These are phyloP conservation scores for Laburnicola sp. DNA, from an alignment of 2,329 filamentous ascomycete species.

Conservation along the genomic window DNA sequence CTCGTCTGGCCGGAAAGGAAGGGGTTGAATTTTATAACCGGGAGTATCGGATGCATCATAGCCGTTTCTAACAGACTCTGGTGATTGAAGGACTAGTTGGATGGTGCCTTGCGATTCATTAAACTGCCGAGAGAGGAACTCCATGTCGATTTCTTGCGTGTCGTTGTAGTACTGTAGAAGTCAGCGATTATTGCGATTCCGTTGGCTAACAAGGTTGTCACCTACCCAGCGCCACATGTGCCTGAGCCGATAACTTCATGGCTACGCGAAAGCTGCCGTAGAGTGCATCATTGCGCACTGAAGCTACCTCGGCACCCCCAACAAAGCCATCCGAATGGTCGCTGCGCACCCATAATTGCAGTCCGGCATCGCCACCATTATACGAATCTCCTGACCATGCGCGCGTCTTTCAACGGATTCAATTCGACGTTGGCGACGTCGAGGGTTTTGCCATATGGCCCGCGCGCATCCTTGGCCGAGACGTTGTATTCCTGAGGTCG, in stretches of 20 bases:
- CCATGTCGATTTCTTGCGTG: conserved; percentile 79
- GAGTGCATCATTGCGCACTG: conserved; percentile 62
- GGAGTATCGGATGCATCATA: conserved; percentile 65
- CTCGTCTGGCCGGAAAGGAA: conserved; percentile 67
- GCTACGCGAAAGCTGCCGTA: conserved; percentile 71
- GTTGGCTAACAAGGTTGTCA: background rate
- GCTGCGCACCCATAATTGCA: conserved; percentile 46
- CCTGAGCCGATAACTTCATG: conserved; percentile 65
- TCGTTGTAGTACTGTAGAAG: conserved; percentile 70
- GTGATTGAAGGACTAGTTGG: conserved; percentile 76
- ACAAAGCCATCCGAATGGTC: conserved; percentile 55
- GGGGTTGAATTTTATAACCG: conserved; percentile 59
- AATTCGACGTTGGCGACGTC: conserved; percentile 59
- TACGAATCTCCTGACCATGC: conserved; percentile 52
- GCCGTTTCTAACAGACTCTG: conserved; percentile 59
- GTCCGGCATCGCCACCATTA: conserved; percentile 47
- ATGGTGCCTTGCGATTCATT: conserved; percentile 61
- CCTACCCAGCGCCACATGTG: conserved; percentile 76
- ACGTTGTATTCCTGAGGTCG: conserved; percentile 68
- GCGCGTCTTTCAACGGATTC: conserved; percentile 52
- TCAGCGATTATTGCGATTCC: conserved; percentile 12
- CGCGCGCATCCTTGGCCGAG: conserved; percentile 59
- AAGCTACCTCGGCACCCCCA: conserved; percentile 66
- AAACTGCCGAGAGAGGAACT: conserved; percentile 72
- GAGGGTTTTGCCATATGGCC: conserved; percentile 68